Evolutionary conservation across 2,329 filamentous ascomycete species (phyloP).

Genomic region (Escovopsis sp.): DNA sequence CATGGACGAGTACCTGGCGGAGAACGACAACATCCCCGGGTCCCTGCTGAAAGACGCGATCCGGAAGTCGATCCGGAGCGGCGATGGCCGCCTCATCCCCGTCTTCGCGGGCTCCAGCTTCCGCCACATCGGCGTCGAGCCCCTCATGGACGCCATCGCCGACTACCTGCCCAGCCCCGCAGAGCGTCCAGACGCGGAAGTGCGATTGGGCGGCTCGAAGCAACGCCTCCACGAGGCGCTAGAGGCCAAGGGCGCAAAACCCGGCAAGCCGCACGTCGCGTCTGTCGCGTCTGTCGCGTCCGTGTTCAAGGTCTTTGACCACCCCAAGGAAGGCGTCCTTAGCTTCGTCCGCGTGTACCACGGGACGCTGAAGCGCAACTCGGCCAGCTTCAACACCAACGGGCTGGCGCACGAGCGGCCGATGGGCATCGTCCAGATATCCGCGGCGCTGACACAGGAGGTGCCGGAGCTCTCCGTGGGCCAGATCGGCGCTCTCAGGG

Average conservation of each 20-base stretch:
- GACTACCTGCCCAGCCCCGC: constrained; percentile 74
- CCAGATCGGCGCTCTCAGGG: constrained; percentile 87
- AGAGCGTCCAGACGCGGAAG: constrained; percentile 65
- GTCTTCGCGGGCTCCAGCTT: constrained; percentile 89
- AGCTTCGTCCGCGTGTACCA: constrained; percentile 90
- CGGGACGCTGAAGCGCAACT: constrained; percentile 60
- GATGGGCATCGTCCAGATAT: constrained; percentile 74
- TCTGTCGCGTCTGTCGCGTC: constrained; percentile 49
- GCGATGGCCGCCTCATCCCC: constrained; percentile 62
- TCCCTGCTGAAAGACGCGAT: constrained; percentile 58
- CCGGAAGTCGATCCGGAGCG: constrained; percentile 52
- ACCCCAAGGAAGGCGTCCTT: constrained; percentile 70
- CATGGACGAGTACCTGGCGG: constrained; percentile 70
- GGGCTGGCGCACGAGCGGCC: constrained; percentile 66
- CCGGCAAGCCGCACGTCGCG: constrained; percentile 21
- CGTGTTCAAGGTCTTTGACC: constrained; percentile 91
- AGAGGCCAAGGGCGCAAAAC: constrained; percentile 21
- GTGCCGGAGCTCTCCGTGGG: constrained; percentile 67
- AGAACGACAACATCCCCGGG: constrained; percentile 58
- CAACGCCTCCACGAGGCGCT: constrained; percentile 24
- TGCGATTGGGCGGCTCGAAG: constrained; percentile 47
- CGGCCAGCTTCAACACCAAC: constrained; percentile 75
- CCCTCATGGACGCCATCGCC: constrained; percentile 74
- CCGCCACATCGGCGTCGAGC: constrained; percentile 85
- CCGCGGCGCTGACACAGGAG: constrained; percentile 74